These are phyloP conservation scores for Heliamphora exappendiculata DNA, from an alignment of 148 eudicot genomes.

Conservation along the genomic window DNA sequence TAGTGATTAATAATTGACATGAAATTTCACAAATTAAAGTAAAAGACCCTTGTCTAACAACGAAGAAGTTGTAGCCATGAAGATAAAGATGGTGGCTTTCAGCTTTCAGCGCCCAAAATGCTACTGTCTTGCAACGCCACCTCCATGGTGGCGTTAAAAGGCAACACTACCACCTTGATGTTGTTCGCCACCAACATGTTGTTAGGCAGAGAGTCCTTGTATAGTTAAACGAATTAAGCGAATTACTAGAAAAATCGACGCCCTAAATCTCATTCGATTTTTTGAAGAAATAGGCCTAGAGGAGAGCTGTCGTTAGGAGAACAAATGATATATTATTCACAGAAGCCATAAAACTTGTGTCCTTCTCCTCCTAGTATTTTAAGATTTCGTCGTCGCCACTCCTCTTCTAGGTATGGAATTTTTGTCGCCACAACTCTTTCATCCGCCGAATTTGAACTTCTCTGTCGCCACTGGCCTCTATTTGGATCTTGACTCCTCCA, in stretches of 20 bases:
- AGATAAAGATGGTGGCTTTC: slow-evolving; percentile 77
- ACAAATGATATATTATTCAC: slow-evolving; percentile 54
- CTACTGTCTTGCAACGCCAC: too few relatives aligned
- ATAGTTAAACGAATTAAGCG: slow-evolving; percentile 39
- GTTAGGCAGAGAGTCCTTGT: slow-evolving; percentile 51
- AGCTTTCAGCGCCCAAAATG: slow-evolving; percentile 63
- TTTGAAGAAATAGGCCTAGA: slow-evolving; percentile 33
- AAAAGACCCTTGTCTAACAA: slow-evolving; percentile 68
- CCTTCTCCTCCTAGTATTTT: too few relatives aligned
- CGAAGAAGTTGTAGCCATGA: slow-evolving; percentile 56
- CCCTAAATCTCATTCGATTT: slow-evolving; percentile 32
- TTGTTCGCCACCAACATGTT: slow-evolving; percentile 47
- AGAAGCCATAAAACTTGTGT: slow-evolving; percentile 48
- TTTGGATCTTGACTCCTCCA: too few relatives aligned
- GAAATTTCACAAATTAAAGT: too few relatives aligned
- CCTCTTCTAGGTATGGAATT: too few relatives aligned
- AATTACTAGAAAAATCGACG: slow-evolving; percentile 38
- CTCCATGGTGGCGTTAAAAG: too few relatives aligned
- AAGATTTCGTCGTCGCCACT: too few relatives aligned
- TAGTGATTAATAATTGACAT: too few relatives aligned
- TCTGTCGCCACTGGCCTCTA: too few relatives aligned
- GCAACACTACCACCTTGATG: slow-evolving; percentile 40
- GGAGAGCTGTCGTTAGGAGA: slow-evolving; percentile 44
- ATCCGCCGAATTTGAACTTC: too few relatives aligned
- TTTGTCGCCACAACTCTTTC: too few relatives aligned